Evolutionary conservation across 139 green algal species (phyloP).

Genomic region (Auxenochlorella pyrenoidosa): DNA sequence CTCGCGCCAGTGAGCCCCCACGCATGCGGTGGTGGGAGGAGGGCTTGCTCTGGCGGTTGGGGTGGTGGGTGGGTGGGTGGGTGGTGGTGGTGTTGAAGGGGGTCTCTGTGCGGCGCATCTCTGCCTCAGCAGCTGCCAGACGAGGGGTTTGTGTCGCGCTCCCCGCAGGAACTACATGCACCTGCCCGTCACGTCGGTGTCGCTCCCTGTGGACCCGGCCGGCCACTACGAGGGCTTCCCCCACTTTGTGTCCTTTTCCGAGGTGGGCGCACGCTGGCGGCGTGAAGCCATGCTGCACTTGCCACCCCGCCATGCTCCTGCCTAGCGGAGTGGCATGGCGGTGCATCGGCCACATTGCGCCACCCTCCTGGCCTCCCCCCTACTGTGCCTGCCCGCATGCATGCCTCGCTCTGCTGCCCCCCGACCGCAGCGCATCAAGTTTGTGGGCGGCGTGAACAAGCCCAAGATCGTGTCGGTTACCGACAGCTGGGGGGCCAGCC

Average conservation of each 20-base stretch:
- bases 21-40: background rate
- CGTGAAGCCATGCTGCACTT: background rate
- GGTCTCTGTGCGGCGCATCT: background rate
- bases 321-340: no score
- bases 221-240: conserved; percentile 67
- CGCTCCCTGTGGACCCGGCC: conserved; percentile 60
- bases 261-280: background rate
- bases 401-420: background rate
- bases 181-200: conserved; percentile 61
- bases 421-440: conserved; percentile 44
- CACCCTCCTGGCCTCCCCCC: background rate
- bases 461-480: conserved; percentile 82
- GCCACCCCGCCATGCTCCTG: no score
- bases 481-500: conserved; percentile 57
- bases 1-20: background rate
- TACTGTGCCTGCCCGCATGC: background rate
- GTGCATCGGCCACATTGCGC: no score
- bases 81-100: no score
- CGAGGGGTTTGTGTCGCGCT: background rate
- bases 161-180: conserved; percentile 2
- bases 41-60: background rate
- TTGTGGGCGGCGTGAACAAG: conserved; percentile 88
- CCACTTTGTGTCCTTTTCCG: conserved; percentile 59
- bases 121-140: background rate
- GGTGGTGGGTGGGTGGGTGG: no score